These are phyloP conservation scores for Chaetomiaceae sp. DNA, from an alignment of 2,329 filamentous ascomycete species.

Conservation along the genomic window DNA sequence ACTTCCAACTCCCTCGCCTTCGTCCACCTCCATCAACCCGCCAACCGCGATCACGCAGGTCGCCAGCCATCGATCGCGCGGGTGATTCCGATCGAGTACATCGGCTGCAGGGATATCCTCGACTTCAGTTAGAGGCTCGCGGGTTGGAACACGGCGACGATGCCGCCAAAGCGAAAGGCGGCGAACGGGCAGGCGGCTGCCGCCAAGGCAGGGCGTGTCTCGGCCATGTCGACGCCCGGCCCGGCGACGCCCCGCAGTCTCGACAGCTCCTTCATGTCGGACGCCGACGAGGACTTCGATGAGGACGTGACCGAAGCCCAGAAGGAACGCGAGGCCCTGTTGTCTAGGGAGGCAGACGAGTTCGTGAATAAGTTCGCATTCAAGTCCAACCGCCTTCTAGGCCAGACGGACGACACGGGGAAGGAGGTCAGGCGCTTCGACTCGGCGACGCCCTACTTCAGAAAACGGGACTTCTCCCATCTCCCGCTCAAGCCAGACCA, in stretches of 20 bases:
- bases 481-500: slow-evolving; percentile 83
- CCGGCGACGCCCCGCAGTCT: slow-evolving; percentile 56
- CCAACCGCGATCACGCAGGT: neutral
- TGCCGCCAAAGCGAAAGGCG: slow-evolving; percentile 72
- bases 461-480: slow-evolving; percentile 67
- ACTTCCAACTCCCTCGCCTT: neutral
- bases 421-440: slow-evolving; percentile 24
- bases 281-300: slow-evolving; percentile 44
- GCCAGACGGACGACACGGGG: slow-evolving; percentile 11
- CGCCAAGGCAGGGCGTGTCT: slow-evolving; percentile 53
- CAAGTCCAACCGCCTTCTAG: slow-evolving; percentile 44
- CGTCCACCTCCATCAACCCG: neutral
- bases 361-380: slow-evolving; percentile 42
- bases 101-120: neutral
- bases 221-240: slow-evolving; percentile 56
- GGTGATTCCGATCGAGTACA: neutral
- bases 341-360: slow-evolving; percentile 56
- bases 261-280: slow-evolving; percentile 38
- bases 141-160: slow-evolving; percentile 31
- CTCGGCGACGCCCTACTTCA: slow-evolving; percentile 31
- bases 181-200: slow-evolving; percentile 42
- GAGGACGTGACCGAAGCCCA: slow-evolving; percentile 47
- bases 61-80: neutral
- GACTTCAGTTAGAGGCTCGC: neutral
- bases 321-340: slow-evolving; percentile 48